Conservation (phyloP, 768 basidiomycete genomes). For the Lactifluus pinguis region DNA sequence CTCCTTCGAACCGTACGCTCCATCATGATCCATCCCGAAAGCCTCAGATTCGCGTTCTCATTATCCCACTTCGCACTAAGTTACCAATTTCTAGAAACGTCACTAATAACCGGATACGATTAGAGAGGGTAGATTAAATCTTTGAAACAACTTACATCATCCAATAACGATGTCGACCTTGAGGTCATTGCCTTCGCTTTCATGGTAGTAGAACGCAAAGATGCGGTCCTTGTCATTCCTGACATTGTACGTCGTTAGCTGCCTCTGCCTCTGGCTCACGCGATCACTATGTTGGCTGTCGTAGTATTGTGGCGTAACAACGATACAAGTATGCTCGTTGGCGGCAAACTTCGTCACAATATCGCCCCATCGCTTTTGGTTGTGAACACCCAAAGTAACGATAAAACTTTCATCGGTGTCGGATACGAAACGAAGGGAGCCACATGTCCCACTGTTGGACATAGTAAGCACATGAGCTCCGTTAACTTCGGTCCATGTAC, state of each 20-base stretch:
- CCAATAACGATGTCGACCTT: not conserved
- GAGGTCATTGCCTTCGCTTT: constrained; percentile 1
- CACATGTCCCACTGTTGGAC: constrained; percentile 33
- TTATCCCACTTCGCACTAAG: too few species aligned
- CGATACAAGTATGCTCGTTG: not conserved
- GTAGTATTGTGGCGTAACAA: constrained; percentile 5
- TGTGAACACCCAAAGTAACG: constrained; percentile 32
- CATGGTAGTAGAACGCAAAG: not conserved
- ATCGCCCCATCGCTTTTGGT: constrained; percentile 34
- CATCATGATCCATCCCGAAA: too few species aligned
- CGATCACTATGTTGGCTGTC: not conserved
- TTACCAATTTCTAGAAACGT: not conserved
- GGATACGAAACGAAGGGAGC: constrained; percentile 28
- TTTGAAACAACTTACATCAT: not conserved
- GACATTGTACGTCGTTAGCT: not conserved
- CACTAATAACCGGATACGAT: not conserved
- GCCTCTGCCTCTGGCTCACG: not conserved
- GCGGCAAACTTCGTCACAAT: constrained; percentile 26
- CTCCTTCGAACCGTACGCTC: too few species aligned
- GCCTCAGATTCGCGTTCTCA: not conserved
- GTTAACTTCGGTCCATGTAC: constrained; percentile 23
- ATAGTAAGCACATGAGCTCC: constrained; percentile 26
- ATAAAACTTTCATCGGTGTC: constrained; percentile 27
- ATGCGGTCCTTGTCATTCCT: not conserved
- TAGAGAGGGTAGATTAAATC: not conserved